Base-by-base conservation (phyloP, 495 filamentous ascomycete genomes). In the Clavariopsis aquatica region DNA sequence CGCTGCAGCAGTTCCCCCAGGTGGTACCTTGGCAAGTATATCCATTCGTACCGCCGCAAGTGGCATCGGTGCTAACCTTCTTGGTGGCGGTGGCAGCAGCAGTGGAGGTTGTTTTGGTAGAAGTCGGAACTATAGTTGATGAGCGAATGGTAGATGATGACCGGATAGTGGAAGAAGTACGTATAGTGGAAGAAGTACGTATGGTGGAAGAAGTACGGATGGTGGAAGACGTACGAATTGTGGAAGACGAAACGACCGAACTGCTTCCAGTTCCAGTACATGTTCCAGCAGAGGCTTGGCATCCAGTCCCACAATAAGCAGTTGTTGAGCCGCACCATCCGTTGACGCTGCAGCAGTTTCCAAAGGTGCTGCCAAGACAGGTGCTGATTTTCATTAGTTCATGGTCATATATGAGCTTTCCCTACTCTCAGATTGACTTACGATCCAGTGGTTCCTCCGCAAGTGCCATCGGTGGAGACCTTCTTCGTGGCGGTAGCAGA, bases 321-420 rank as follows among this genome's bases (percentile, higher is more conserved):
- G 60, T 27, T 2, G 65, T 69, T 1, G 60, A 62, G 13, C 69
- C 69, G 47, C 69, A 71, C 69, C 69, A 69, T 1, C 69, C 69
- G 19, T 49, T 23, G 8, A 28, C 17, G 20, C 41, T 53, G 60
- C 69, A 72, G 58, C 69, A 72, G 51, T 69, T 64, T 10, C 69
- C 69, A 36, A 66, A 72, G 36, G 62, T 52, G 24, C 57, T 60
- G 12, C 58, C 66, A n/a, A 49, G 49, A 57, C 66, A 69, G 20
- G 69, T 66, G 22, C 47, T 49, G 24, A 7, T 49, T 23, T 6
- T 49, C 26, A 22, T 49, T 49, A 49, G 47, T 22, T 20, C 10
- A 17, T 56, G 51, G 52, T 9, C 20, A 17, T 7, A n/a, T n/a
- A n/a, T n/a, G n/a, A 6, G 15, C 10, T 54, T 29, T 28, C 10